A percentile compares a stretch with the other conserved stretches of the same genome.
Conservation (phyloP, 805 yeast species). For the Priceomyces castillae region DNA sequence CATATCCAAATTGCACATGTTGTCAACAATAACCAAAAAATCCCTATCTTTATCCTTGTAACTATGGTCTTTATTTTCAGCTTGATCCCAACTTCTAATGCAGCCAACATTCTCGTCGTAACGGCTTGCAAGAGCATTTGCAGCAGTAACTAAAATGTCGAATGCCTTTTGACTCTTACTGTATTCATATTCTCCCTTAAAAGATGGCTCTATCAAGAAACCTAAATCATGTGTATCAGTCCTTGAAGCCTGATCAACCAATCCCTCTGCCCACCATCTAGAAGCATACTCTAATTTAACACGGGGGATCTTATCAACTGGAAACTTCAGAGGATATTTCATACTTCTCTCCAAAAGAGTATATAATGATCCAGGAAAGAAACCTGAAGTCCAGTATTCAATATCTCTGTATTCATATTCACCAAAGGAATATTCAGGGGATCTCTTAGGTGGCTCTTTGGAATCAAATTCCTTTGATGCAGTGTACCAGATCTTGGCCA, state of each 20-base stretch:
- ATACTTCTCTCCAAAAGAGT: conserved; percentile 9
- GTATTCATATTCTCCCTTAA: conserved; percentile 20
- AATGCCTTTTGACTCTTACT: conserved; percentile 13
- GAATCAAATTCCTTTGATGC: conserved; percentile 7
- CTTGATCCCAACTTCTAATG: conserved; percentile 26
- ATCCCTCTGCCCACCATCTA: conserved; percentile 14
- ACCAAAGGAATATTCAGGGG: conserved; percentile 12
- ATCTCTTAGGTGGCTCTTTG: conserved; percentile 8
- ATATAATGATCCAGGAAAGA: conserved; percentile 13
- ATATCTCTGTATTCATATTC: conserved; percentile 9
- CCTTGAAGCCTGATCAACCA: conserved; percentile 10
- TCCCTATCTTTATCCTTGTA: conserved; percentile 16
- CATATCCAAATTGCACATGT: conserved; percentile 21
- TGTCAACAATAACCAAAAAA: conserved; percentile 26
- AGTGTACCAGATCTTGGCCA: conserved; percentile 15
- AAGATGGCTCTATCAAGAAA: conserved; percentile 23
- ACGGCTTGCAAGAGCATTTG: conserved; percentile 23
- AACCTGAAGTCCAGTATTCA: conserved; percentile 15
- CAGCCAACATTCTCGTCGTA: conserved; percentile 18
- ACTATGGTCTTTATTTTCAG: conserved; percentile 15
- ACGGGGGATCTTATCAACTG: conserved; percentile 5
- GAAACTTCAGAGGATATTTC: conserved; percentile 11
- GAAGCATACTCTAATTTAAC: conserved; percentile 13
- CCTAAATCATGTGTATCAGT: conserved; percentile 29
- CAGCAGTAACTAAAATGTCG: conserved; percentile 20